These are phyloP conservation scores for Didymella pinodella DNA, from an alignment of 2,329 filamentous ascomycete species.

Conservation along the genomic window DNA sequence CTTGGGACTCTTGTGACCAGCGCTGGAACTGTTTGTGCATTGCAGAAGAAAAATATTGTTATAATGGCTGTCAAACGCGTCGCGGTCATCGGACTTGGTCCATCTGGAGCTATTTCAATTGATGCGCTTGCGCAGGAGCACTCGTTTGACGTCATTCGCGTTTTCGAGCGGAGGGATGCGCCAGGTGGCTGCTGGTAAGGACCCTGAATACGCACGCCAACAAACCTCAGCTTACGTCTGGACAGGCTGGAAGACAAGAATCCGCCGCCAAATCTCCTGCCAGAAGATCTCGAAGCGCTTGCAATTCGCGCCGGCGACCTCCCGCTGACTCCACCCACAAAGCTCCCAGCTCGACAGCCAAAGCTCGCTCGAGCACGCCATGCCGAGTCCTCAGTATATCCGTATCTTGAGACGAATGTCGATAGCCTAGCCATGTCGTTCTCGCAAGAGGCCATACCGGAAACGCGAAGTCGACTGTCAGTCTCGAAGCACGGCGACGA, in stretches of 20 bases:
- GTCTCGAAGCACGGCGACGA: constrained; percentile 60
- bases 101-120: constrained; percentile 66
- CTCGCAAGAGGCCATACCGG: constrained; percentile 63
- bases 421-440: constrained; percentile 67
- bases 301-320: constrained; percentile 32
- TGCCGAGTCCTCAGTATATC: constrained; percentile 58
- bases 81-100: constrained; percentile 68
- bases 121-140: constrained; percentile 68
- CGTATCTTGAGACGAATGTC: constrained; percentile 71
- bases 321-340: constrained; percentile 26
- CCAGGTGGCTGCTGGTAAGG: constrained; percentile 69
- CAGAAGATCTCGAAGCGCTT: constrained; percentile 29
- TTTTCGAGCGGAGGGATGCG: constrained; percentile 68
- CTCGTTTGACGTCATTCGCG: constrained; percentile 65
- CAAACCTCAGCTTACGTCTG: constrained; percentile 6
- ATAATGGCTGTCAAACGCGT: constrained; percentile 51
- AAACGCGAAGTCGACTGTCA: constrained; percentile 53
- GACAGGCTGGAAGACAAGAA: constrained; percentile 35
- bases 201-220: not conserved
- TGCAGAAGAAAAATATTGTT: not conserved
- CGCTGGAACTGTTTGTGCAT: not conserved
- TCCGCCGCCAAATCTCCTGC: constrained; percentile 32
- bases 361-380: constrained; percentile 29
- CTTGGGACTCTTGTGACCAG: not conserved
- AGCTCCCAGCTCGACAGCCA: constrained; percentile 30